Percentiles rank a stretch among this genome's conserved stretches.
These are phyloP conservation scores for Calocybe cyanea DNA, from an alignment of 768 basidiomycete species.

Conservation along the genomic window DNA sequence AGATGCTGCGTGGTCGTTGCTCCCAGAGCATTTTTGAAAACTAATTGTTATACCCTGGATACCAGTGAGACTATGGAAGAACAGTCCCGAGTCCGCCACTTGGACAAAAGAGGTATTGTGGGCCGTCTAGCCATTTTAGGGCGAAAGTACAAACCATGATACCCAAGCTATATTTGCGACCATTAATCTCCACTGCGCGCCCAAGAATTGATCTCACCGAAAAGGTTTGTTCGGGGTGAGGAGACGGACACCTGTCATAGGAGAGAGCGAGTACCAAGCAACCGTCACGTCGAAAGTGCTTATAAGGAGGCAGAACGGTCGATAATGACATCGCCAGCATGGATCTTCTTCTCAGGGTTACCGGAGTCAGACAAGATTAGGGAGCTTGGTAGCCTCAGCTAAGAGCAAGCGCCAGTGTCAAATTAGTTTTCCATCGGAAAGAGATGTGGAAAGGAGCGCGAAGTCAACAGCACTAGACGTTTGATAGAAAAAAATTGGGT, in stretches of 20 bases:
- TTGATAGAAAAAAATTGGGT: not conserved
- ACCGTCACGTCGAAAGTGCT: conserved; percentile 6
- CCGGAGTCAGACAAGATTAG: too few species aligned
- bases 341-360: too few species aligned
- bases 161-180: too few species aligned
- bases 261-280: conserved; percentile 3
- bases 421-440: not conserved
- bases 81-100: too few species aligned
- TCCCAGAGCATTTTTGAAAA: too few species aligned
- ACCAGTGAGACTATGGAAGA: too few species aligned
- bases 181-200: conserved; percentile 3
- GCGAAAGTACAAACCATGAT: not conserved
- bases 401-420: not conserved
- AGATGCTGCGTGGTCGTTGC: too few species aligned
- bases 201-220: not conserved
- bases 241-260: conserved; percentile 6
- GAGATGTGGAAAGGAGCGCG: not conserved
- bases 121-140: not conserved
- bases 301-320: conserved; percentile 2
- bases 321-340: not conserved
- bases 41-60: too few species aligned
- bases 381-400: too few species aligned
- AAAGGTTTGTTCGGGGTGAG: not conserved
- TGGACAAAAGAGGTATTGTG: too few species aligned
- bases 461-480: too few species aligned